Percentiles rank a stretch among this genome's conserved stretches.
phyloP scores from a whole-genome alignment of 352 stramenopile species.

The Chrysophaeum taylorii region DNA sequence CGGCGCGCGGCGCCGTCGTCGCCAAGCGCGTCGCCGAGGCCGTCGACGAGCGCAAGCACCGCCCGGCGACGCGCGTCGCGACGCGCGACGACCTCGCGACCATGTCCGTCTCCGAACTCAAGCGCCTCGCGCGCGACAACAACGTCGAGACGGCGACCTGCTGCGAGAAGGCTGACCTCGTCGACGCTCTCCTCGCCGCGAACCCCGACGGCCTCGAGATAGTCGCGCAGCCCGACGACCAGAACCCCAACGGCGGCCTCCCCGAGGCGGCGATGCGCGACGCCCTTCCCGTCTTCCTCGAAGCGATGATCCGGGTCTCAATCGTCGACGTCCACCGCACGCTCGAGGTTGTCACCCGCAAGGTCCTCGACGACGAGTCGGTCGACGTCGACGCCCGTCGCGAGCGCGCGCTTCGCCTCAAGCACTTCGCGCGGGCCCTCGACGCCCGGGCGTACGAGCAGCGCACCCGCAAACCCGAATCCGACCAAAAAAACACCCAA shows the following conservation, averaged over 20 bases:
- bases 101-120: background rate
- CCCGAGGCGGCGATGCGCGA: background rate
- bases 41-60: background rate
- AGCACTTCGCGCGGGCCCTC: background rate
- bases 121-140: background rate
- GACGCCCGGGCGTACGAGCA: background rate
- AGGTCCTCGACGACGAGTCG: background rate
- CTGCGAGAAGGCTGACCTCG: constrained; percentile 3
- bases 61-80: background rate
- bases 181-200: background rate
- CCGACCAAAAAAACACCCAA: background rate
- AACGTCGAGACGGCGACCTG: background rate
- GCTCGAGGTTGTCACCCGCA: background rate
- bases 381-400: background rate
- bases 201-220: background rate
- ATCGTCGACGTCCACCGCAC: background rate
- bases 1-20: background rate
- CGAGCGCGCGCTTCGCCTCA: background rate
- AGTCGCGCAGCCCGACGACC: background rate
- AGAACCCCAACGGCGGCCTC: background rate
- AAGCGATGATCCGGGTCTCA: background rate
- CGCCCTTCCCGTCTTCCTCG: constrained; percentile 8
- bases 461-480: too few species aligned
- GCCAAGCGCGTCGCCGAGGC: background rate
- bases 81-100: background rate